These are phyloP conservation scores for Pythium biforme DNA, from an alignment of 352 stramenopile genomes.

Conservation along the genomic window DNA sequence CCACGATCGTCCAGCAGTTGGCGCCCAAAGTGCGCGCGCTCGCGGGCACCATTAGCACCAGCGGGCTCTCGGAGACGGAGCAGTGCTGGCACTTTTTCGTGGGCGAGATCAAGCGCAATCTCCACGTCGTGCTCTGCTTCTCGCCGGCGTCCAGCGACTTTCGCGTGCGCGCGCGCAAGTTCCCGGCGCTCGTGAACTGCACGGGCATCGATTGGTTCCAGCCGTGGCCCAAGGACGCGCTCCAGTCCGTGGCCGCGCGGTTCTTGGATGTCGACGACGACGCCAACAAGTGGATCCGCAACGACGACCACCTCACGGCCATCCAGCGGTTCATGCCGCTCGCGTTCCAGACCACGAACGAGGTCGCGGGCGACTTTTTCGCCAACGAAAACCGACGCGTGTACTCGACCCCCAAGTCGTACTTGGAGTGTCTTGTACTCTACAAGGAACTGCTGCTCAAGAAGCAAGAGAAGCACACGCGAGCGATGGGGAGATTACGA, in stretches of 20 bases:
- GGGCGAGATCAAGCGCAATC: slow-evolving; percentile 86
- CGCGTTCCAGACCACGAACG: slow-evolving; percentile 92
- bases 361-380: slow-evolving; percentile 78
- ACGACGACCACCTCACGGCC: slow-evolving; percentile 51
- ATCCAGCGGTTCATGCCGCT: slow-evolving; percentile 93
- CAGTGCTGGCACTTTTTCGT: slow-evolving; percentile 93
- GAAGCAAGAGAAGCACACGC: slow-evolving; percentile 55
- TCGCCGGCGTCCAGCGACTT: slow-evolving; percentile 91
- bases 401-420: slow-evolving; percentile 94
- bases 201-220: slow-evolving; percentile 94
- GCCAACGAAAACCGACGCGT: slow-evolving; percentile 77
- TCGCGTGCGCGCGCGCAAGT: slow-evolving; percentile 86
- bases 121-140: slow-evolving; percentile 95
- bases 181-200: slow-evolving; percentile 94
- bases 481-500: slow-evolving; percentile 79
- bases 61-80: slow-evolving; percentile 83
- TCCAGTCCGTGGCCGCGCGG: slow-evolving; percentile 86
- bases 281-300: slow-evolving; percentile 25
- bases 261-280: slow-evolving; percentile 75
- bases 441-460: slow-evolving; percentile 77
- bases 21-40: slow-evolving; percentile 80
- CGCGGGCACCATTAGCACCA: slow-evolving; percentile 20
- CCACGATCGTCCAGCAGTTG: slow-evolving; percentile 88
- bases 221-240: slow-evolving; percentile 89
- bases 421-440: slow-evolving; percentile 89